Evolutionary conservation across 2,329 filamentous ascomycete genomes (phyloP), one percentile per base, ranked within the genome.

Genomic region (Scolecobasidium constrictum): DNA sequence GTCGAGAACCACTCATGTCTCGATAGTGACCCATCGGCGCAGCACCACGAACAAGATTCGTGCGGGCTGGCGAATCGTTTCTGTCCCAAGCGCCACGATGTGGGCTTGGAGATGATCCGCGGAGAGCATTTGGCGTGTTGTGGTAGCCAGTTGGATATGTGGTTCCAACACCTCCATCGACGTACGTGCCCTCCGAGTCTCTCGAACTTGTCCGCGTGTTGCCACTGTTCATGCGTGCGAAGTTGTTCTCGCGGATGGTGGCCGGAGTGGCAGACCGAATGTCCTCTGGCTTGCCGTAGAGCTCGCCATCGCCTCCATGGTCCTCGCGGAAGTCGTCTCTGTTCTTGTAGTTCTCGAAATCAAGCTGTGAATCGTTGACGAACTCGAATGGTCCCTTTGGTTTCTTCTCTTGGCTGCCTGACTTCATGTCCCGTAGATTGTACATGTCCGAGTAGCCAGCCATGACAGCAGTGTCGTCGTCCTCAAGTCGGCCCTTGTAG

Each of bases 291-390:
- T 66, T 70, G 3, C 81, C 82, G 48, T 66, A 71, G 1, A 70
- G 51, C 16, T 66, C 65, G 17, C 83, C 83, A 18, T 67, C 66
- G 4, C 83, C 87, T n/a, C 86, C 86, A 50, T 28, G 34, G 5
- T 44, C 35, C 13, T 12, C 23, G n/a, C 23, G 17, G 43, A 47
- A 47, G n/a, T 47, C 45, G 13, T 46, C 36, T 16, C 86, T 74
- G 60, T 94, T 82, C 63, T 94, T 95, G 71, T 81, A 96, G 63
- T 86, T 90, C 47, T 86, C 80, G 57, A 93, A 94, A 58, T 94
- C 87, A 61, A 94, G 80, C 38, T 86, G 78, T 43, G 75, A 75
- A 53, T 96, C 90, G 0, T 84, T 79, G 0, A 96, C 88, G 45
- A 94, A 78, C 61, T 96, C 90, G 60, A 95, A 95, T 4, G 23